Percentiles rank a stretch among this genome's conserved stretches.
These are phyloP conservation scores for Fusarium robinianum DNA, from an alignment of 2,329 filamentous ascomycete genomes.

Conservation along the genomic window DNA sequence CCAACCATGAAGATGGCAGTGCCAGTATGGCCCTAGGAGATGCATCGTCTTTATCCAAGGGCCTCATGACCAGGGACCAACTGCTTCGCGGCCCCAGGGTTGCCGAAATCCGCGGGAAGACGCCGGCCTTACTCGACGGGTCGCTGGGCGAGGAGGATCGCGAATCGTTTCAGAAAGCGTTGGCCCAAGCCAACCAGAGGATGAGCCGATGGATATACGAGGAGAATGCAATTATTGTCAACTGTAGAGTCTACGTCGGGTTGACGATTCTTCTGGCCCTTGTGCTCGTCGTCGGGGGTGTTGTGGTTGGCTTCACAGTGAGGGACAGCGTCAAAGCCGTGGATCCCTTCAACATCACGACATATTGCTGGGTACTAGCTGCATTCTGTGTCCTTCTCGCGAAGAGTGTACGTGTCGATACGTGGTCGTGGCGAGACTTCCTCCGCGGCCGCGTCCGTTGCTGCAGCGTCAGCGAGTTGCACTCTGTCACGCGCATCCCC, in stretches of 20 bases:
- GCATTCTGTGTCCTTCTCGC: slow-evolving; percentile 35
- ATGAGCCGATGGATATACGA: not conserved
- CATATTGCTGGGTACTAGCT: slow-evolving; percentile 35
- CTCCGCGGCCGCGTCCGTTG: slow-evolving; percentile 34
- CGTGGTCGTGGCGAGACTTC: slow-evolving; percentile 41
- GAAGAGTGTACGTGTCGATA: slow-evolving; percentile 31
- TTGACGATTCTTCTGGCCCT: too few species aligned
- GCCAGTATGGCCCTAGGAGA: too few species aligned
- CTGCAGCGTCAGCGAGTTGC: slow-evolving; percentile 6
- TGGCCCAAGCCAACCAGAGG: too few species aligned
- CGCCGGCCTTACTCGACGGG: too few species aligned
- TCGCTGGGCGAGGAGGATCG: too few species aligned
- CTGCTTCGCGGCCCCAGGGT: too few species aligned
- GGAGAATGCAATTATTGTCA: not conserved
- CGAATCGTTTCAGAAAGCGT: too few species aligned
- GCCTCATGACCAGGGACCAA: too few species aligned
- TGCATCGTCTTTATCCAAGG: too few species aligned
- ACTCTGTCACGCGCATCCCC: not conserved
- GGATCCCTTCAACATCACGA: slow-evolving; percentile 40
- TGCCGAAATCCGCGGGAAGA: too few species aligned
- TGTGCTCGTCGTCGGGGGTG: slow-evolving; percentile 33
- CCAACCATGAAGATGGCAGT: too few species aligned
- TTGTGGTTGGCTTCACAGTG: slow-evolving; percentile 35
- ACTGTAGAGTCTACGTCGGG: not conserved
- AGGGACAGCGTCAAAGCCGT: slow-evolving; percentile 35